Evolutionary conservation across 2,329 filamentous ascomycete genomes (phyloP).

Genomic region (Cercospora sp.): DNA sequence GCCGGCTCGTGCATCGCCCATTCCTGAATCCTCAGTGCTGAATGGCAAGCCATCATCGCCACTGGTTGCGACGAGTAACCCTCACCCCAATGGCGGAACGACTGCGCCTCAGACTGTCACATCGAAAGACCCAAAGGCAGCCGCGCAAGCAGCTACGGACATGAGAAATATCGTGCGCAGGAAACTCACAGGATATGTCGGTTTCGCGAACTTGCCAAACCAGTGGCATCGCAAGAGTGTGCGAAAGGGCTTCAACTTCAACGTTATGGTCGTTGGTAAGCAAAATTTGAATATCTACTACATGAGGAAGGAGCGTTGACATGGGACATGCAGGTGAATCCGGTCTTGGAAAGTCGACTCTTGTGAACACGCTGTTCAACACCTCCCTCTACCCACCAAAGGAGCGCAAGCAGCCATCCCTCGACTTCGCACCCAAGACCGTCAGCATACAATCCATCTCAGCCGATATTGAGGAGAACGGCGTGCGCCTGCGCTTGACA

Average conservation of each 20-base stretch:
- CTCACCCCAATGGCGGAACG: slow-evolving; percentile 53
- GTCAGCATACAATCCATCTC: slow-evolving; percentile 57
- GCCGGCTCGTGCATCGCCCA: slow-evolving; percentile 50
- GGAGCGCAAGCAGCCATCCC: slow-evolving; percentile 95
- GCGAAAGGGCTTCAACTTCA: slow-evolving; percentile 99
- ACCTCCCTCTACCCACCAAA: slow-evolving; percentile 97
- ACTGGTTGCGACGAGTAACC: slow-evolving; percentile 59
- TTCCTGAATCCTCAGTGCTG: slow-evolving; percentile 42
- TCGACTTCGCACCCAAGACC: slow-evolving; percentile 95
- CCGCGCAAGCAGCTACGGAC: slow-evolving; percentile 51
- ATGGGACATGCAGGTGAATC: slow-evolving; percentile 74
- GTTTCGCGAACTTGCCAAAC: slow-evolving; percentile 97
- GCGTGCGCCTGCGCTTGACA: slow-evolving; percentile 90
- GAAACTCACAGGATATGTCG: slow-evolving; percentile 97
- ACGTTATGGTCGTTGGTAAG: slow-evolving; percentile 99
- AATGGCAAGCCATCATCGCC: slow-evolving; percentile 57
- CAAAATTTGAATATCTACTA: slow-evolving; percentile 33
- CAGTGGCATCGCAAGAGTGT: slow-evolving; percentile 99
- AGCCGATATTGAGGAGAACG: slow-evolving; percentile 87
- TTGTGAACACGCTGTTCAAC: slow-evolving; percentile 99
- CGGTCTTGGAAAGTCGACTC: slow-evolving; percentile 95
- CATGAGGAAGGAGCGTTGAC: slow-evolving; percentile 22
- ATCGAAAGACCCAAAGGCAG: slow-evolving; percentile 63
- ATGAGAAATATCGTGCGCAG: slow-evolving; percentile 95
- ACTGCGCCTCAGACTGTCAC: slow-evolving; percentile 59